Evolutionary conservation across 1,139 yeast species (phyloP).

Genomic region (Saccharomycopsis hybrid): DNA sequence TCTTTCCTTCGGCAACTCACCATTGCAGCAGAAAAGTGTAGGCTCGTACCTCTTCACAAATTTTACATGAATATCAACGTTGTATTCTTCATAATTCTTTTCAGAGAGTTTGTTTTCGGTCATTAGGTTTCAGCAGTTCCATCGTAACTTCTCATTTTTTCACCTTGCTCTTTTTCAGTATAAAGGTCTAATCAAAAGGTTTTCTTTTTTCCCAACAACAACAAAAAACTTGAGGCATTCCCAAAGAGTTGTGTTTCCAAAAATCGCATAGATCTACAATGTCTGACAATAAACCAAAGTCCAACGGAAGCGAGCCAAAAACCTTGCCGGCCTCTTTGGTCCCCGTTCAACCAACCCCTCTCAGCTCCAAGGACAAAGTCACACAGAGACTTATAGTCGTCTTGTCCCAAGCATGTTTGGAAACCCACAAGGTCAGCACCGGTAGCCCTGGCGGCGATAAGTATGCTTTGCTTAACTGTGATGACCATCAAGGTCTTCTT

Average conservation of each 20-base stretch:
- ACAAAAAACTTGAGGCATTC: not conserved
- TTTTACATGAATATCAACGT: constrained; percentile 7
- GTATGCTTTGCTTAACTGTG: constrained; percentile 89
- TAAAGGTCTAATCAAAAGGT: not conserved
- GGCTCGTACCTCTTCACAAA: too few species aligned
- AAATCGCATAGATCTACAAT: not conserved
- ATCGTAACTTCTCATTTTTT: not conserved
- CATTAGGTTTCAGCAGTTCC: constrained; percentile 13
- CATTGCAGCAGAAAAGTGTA: too few species aligned
- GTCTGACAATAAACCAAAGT: not conserved
- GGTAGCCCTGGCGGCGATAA: constrained; percentile 83
- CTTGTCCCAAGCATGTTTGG: constrained; percentile 89
- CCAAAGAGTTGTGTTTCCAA: not conserved
- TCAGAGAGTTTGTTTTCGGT: constrained; percentile 21
- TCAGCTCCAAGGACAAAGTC: constrained; percentile 73
- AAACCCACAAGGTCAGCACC: constrained; percentile 80
- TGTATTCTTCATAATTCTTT: constrained; percentile 19
- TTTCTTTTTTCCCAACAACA: not conserved
- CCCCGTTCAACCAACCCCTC: constrained; percentile 78
- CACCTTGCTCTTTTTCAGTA: not conserved
- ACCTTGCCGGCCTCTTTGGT: constrained; percentile 64
- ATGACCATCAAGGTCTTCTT: constrained; percentile 93
- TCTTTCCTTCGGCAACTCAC: too few species aligned
- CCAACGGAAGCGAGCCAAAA: constrained; percentile 25
- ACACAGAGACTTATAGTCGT: constrained; percentile 88